Base-by-base conservation (phyloP, 352 stramenopile genomes). In the Phytophthora ohioensis region DNA sequence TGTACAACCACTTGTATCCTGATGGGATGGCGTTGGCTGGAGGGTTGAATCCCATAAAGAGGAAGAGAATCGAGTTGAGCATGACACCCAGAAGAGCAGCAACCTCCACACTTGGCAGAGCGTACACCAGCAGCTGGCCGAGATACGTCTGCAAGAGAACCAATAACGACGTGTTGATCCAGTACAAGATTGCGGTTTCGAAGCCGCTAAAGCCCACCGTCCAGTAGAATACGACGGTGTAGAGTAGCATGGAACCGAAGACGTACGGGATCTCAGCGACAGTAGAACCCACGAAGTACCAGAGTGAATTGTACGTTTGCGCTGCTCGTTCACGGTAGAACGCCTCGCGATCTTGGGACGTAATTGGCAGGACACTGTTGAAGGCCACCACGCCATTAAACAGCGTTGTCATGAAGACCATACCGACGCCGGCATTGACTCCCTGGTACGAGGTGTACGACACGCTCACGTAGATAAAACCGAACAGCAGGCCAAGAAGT, bases 271-370 rank as follows among this genome's bases (percentile, higher is more conserved):
- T 76, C 79, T 99, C 94, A 67, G 67, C 81, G 42, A 89, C 55
- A 7, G 81, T 90, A 31, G 86, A 88, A 9, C 90, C 78, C 2
- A 95, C 38, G 17, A 81, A 84, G 65, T 97, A 93, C 62, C 90
- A 86, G 7, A 81, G 66, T 12, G 84, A 69, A 48, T 87, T 81
- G 68, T 98, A 98, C 75, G 94, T 97, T 57, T 91, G 67, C 1
- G 85, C 78, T 21, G 88, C 84, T 47, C 93, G 85, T 66, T 98
- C 92, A 6, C 91, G 76, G 79, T 98, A 98, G 60, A 90, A 98
- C 41, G 89, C 85, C 27, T 67, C 52, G 9, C 60, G 80, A 57
- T 97, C 89, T 46, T 82, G 73, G 61, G 88, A 73, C 45, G 93
- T 87, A 13, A 95, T 72, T 6, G 89, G 80, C 8, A 97, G 52